Evolutionary conservation across 2,329 filamentous ascomycete genomes (phyloP).

Genomic region (Penicillium polonicum): DNA sequence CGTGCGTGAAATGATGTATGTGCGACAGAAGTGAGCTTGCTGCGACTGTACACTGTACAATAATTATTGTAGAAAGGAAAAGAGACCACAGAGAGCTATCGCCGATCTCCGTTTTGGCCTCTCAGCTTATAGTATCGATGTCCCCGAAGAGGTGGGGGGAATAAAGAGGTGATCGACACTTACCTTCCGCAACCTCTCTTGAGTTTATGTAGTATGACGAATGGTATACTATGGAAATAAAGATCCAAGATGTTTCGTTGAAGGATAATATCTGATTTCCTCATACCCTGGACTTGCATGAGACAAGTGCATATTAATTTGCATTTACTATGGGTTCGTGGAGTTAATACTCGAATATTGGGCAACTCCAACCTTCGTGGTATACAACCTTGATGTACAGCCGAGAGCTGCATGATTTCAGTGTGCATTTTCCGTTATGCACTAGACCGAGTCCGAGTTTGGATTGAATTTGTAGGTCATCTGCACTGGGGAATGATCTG

Average conservation of each 20-base stretch:
- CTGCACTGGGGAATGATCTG: conserved; percentile 20
- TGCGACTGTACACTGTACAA: background rate
- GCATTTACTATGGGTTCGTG: background rate
- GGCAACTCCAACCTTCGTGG: background rate
- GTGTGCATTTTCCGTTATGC: conserved; percentile 5
- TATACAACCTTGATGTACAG: background rate
- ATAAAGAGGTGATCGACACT: background rate
- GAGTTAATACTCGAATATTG: background rate
- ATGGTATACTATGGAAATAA: conserved; percentile 17
- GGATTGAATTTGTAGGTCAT: conserved; percentile 22
- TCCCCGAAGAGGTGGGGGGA: background rate
- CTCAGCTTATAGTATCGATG: background rate
- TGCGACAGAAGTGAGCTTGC: conserved; percentile 11
- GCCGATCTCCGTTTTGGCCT: background rate
- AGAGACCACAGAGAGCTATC: background rate
- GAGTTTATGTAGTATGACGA: conserved; percentile 1
- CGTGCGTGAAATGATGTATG: conserved; percentile 1
- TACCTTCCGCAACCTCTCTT: background rate
- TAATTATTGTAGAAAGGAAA: background rate
- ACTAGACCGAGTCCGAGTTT: conserved; percentile 4
- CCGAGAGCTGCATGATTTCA: conserved; percentile 8
- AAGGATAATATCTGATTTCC: background rate
- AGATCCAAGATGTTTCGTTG: conserved; percentile 7
- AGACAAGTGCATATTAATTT: background rate
- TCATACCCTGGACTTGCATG: background rate